These are phyloP conservation scores for Mycena pura DNA, from an alignment of 768 basidiomycete species.

Conservation along the genomic window DNA sequence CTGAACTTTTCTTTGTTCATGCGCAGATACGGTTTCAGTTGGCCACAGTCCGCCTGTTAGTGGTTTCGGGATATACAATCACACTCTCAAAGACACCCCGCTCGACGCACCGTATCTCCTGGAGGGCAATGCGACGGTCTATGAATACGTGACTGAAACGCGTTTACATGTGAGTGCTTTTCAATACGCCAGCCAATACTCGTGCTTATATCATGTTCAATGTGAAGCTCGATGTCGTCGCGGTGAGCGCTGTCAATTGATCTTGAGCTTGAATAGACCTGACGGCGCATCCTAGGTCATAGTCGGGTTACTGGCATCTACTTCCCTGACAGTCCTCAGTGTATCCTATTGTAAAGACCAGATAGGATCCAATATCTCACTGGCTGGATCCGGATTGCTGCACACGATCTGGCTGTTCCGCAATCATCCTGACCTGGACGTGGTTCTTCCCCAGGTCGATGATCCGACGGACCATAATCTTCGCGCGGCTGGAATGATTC, in stretches of 20 bases:
- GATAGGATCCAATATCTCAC: background rate
- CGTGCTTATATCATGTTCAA: too few relatives aligned
- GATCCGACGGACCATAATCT: constrained; percentile 3
- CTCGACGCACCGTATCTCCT: too few relatives aligned
- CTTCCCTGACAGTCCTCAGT: background rate
- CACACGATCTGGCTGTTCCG: constrained; percentile 8
- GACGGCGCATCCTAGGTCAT: background rate
- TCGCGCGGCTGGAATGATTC: constrained; percentile 1
- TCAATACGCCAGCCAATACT: background rate
- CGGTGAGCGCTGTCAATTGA: background rate
- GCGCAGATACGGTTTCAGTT: background rate
- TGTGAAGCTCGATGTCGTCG: background rate
- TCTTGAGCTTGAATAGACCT: background rate
- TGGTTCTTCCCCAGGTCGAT: background rate
- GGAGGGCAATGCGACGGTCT: background rate
- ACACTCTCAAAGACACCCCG: too few relatives aligned
- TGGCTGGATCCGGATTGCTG: background rate
- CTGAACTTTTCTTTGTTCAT: background rate
- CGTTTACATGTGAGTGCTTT: background rate
- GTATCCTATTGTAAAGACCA: background rate
- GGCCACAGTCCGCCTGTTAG: background rate
- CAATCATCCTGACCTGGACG: constrained; percentile 2
- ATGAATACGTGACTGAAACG: background rate
- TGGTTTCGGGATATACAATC: too few relatives aligned
- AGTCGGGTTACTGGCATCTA: background rate